A percentile compares a stretch with the other conserved stretches of the same genome.
These are phyloP conservation scores for Brassica cretica DNA, from an alignment of 345 rosid genomes.

Conservation along the genomic window DNA sequence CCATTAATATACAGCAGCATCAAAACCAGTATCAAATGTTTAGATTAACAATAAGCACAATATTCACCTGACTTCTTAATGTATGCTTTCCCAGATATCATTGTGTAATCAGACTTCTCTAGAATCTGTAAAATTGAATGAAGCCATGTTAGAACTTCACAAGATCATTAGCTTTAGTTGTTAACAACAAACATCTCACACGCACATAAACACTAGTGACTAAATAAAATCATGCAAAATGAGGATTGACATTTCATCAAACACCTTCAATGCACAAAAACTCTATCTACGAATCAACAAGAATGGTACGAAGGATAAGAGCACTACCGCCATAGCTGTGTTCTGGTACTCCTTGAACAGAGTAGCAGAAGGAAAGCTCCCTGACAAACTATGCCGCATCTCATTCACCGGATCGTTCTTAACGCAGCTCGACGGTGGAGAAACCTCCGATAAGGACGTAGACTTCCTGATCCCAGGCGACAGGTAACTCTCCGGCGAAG, in stretches of 20 bases:
- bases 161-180: neutral
- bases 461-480: conserved; percentile 60
- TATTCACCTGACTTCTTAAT: conserved; percentile 88
- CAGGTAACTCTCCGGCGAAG: no score
- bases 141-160: conserved; percentile 5
- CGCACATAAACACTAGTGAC: neutral
- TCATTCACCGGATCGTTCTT: conserved; percentile 49
- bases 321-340: conserved; percentile 79
- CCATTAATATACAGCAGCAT: no score
- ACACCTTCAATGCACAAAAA: conserved; percentile 35
- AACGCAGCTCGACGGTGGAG: conserved; percentile 40
- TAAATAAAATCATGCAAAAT: neutral
- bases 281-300: neutral
- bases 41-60: no score
- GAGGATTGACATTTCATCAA: conserved; percentile 23
- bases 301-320: neutral
- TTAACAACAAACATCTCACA: neutral
- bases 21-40: no score
- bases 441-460: conserved; percentile 41
- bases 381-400: conserved; percentile 68
- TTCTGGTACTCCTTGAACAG: conserved; percentile 89
- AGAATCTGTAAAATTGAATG: conserved; percentile 59
- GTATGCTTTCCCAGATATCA: conserved; percentile 83
- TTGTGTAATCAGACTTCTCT: conserved; percentile 83
- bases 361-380: conserved; percentile 81